Percentiles rank a stretch among this genome's conserved stretches.
Evolutionary conservation across 2,329 filamentous ascomycete genomes (phyloP).

Genomic region (Aspergillus flavus): DNA sequence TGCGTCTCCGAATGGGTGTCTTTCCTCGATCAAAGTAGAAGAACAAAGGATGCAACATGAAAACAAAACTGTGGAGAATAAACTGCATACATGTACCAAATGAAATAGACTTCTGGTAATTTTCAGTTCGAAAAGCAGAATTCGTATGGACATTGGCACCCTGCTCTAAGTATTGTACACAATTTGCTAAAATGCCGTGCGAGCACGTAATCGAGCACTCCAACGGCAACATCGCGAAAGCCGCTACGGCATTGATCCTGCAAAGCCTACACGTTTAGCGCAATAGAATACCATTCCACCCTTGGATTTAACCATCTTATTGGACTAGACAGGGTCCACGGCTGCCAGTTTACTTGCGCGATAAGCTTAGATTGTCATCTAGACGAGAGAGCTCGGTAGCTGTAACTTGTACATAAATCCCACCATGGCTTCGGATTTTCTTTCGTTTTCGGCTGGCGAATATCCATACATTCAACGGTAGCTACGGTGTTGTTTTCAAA

Average conservation of each 20-base stretch:
- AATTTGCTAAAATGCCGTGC: slow-evolving; percentile 28
- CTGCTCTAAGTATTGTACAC: not conserved
- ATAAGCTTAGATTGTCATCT: slow-evolving; percentile 1
- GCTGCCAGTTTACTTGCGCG: not conserved
- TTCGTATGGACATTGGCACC: too few species aligned
- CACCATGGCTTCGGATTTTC: not conserved
- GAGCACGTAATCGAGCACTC: slow-evolving; percentile 35
- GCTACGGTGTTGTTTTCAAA: not conserved
- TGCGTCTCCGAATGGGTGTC: not conserved
- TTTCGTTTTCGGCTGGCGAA: not conserved
- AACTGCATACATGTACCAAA: not conserved
- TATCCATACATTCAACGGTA: not conserved
- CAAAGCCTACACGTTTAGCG: not conserved
- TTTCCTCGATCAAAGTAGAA: not conserved
- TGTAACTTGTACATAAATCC: not conserved
- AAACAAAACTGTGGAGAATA: not conserved
- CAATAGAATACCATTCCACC: not conserved
- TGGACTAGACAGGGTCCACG: not conserved
- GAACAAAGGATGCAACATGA: not conserved
- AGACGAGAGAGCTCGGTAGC: not conserved
- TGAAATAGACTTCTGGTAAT: not conserved
- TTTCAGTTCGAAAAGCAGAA: not conserved
- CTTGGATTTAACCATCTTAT: not conserved
- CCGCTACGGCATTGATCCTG: not conserved
- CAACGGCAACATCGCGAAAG: slow-evolving; percentile 28